Percentiles rank a stretch among this genome's conserved stretches.
phyloP scores from a whole-genome alignment of 305 asterid species.

The Solanum aculeatissimum region DNA sequence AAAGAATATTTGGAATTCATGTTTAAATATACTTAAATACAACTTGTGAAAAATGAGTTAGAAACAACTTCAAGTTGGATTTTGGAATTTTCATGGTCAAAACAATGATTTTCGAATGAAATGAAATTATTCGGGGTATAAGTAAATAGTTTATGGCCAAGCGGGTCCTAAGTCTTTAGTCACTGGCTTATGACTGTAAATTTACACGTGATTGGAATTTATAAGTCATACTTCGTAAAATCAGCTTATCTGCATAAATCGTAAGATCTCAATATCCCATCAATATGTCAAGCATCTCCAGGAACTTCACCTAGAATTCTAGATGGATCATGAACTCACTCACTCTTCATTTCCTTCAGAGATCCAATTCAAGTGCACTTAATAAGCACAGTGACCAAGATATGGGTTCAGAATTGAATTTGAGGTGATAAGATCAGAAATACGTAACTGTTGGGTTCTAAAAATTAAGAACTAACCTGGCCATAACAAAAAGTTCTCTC shows the following conservation, averaged over 20 bases:
- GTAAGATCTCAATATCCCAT: too few relatives aligned
- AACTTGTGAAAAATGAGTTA: background rate
- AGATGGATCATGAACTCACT: background rate
- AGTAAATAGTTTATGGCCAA: too few relatives aligned
- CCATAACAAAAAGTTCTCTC: conserved; percentile 99
- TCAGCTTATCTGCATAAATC: too few relatives aligned
- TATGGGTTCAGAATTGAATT: background rate
- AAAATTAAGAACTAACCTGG: conserved; percentile 50
- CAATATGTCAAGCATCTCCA: too few relatives aligned
- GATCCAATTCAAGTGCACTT: background rate
- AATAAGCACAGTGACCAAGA: background rate
- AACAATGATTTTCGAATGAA: too few relatives aligned
- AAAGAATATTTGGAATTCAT: background rate
- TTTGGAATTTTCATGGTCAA: background rate
- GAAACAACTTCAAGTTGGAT: background rate
- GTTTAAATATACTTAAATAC: background rate
- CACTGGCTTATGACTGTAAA: too few relatives aligned
- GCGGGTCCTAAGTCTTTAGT: too few relatives aligned
- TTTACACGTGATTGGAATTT: too few relatives aligned
- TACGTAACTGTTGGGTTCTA: background rate
- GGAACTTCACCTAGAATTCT: too few relatives aligned
- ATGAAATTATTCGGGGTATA: too few relatives aligned
- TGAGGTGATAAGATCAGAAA: background rate
- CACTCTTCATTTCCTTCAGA: background rate
- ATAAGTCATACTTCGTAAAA: too few relatives aligned